A percentile compares a stretch with the other conserved stretches of the same genome.
phyloP scores from a whole-genome alignment of 2,329 filamentous ascomycete genomes.

The Chrysosporium keratinophilum region DNA sequence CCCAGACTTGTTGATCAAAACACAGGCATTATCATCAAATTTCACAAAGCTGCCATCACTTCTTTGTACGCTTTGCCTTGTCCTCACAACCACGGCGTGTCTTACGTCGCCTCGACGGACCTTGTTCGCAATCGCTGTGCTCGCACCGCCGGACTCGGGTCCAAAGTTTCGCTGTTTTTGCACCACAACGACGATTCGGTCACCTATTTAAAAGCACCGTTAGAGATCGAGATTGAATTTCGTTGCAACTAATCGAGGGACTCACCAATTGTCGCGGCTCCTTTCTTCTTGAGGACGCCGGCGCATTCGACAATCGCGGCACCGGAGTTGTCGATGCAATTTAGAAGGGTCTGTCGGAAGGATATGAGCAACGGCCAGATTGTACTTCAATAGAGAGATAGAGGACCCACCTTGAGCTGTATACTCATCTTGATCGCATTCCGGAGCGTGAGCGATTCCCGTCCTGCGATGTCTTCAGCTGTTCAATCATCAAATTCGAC shows the following conservation, averaged over 20 bases:
- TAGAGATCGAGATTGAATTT: background rate
- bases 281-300: conserved; percentile 84
- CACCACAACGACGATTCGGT: conserved; percentile 93
- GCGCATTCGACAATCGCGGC: conserved; percentile 95
- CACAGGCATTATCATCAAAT: conserved; percentile 97
- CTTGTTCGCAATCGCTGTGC: conserved; percentile 73
- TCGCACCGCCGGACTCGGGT: conserved; percentile 59
- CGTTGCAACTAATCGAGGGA: background rate
- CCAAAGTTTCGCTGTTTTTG: conserved; percentile 83
- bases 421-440: conserved; percentile 59
- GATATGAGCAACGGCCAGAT: background rate
- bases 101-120: conserved; percentile 93
- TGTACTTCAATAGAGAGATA: background rate
- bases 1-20: conserved; percentile 91
- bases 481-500: background rate
- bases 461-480: background rate
- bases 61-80: conserved; percentile 74
- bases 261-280: conserved; percentile 72
- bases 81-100: conserved; percentile 90
- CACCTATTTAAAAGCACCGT: conserved; percentile 49
- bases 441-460: conserved; percentile 11
- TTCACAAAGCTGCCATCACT: conserved; percentile 80
- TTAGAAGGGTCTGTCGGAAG: conserved; percentile 69
- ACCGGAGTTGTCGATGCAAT: conserved; percentile 99
- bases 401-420: conserved; percentile 60